Evolutionary conservation across 2,329 filamentous ascomycete species (phyloP).

Genomic region (Microsporum ferrugineum): DNA sequence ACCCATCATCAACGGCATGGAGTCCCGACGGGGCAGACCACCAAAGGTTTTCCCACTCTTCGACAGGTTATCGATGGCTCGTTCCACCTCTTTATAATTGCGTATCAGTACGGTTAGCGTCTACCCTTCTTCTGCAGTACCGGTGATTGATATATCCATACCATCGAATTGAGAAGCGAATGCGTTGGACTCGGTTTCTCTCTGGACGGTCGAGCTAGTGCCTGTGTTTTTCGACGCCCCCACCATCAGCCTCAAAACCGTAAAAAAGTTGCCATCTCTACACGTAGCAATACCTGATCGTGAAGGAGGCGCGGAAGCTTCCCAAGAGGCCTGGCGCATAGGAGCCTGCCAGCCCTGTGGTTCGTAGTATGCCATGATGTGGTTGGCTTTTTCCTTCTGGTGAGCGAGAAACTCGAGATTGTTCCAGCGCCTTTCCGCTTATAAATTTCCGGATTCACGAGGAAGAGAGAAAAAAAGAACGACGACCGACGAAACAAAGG

Average conservation of each 20-base stretch:
- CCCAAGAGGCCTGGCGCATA: constrained; percentile 57
- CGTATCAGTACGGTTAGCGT: not conserved
- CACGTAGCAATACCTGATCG: constrained; percentile 48
- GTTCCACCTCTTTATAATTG: constrained; percentile 66
- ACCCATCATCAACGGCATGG: constrained; percentile 52
- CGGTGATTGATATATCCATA: constrained; percentile 39
- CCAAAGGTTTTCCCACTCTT: constrained; percentile 93
- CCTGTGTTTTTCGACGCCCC: constrained; percentile 37
- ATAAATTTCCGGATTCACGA: not conserved
- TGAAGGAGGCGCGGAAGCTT: constrained; percentile 54
- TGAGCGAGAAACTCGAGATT: not conserved
- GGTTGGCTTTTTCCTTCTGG: not conserved
- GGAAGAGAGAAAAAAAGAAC: not conserved
- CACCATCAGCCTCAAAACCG: not conserved
- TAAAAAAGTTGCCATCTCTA: not conserved
- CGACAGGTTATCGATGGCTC: constrained; percentile 85
- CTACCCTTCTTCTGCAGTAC: not conserved
- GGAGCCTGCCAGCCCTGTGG: constrained; percentile 52
- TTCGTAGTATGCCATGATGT: constrained; percentile 58
- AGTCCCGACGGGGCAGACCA: constrained; percentile 65
- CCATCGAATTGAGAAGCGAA: constrained; percentile 84
- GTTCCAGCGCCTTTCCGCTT: not conserved
- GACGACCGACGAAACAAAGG: not conserved
- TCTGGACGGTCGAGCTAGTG: constrained; percentile 60
- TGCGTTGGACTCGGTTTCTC: constrained; percentile 58